Evolutionary conservation across 768 basidiomycete genomes (phyloP), one percentile per base, ranked within the genome.

Genomic region (Hemileccinum rubropunctum): DNA sequence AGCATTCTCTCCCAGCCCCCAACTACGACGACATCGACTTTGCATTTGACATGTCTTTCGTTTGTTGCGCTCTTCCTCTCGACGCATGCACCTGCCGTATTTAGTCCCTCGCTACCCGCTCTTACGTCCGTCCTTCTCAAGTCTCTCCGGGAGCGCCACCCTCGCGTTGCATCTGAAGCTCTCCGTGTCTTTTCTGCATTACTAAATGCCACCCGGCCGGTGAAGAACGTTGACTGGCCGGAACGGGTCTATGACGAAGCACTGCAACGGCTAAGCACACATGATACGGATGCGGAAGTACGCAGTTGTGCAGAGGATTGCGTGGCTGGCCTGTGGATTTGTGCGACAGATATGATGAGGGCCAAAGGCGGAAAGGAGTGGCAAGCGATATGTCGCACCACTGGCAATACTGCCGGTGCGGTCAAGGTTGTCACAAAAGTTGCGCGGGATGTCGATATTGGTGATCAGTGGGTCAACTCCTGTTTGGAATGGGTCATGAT

Each of bases 221-320:
- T 88, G 41, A 82, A 81, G 55, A 63, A 73, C 48, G 71, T 67
- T 6, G 80, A 82, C 14, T 92, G 90, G 90, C 68, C 81, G 5
- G 81, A 89, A 47, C 61, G 73, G 10, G 75, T 97, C 4, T 97
- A 95, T 66, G 72, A 79, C 8, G 84, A 91, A 54, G 85, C 91
- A 10, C 72, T 88, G 4, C 65, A 72, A 18, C 77, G 91, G 45
- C 70, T 99, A 33, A 79, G 73, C 43, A 86, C 79, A 40, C 83
- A 88, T 52, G 89, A 95, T 57, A 95, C 95, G 1, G 95, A 98
- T 65, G 84, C 88, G 4, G 95, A 97, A 55, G 91, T 98, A 18
- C 81, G 93, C 33, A 76, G 79, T 21, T 82, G 79, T 54, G 93
- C 93, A 0, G 87, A 98, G 58, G 83, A 87, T 28, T 83, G 82